These are phyloP conservation scores for Fraxinus dipetala DNA, from an alignment of 305 asterid genomes.

Conservation along the genomic window DNA sequence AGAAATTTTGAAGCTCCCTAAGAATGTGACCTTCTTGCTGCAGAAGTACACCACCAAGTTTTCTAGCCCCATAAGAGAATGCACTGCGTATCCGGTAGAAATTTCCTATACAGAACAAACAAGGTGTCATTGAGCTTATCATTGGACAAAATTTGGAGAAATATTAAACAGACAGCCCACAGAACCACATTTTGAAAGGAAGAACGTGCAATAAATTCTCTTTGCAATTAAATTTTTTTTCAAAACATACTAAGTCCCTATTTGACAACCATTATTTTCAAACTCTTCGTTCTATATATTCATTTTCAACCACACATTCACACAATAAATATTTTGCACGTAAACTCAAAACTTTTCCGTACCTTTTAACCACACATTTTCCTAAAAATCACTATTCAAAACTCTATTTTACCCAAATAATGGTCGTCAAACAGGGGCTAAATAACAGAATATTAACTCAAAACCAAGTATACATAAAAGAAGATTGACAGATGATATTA, in stretches of 20 bases:
- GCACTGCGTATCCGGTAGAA: slow-evolving; percentile 85
- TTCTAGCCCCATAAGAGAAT: slow-evolving; percentile 72
- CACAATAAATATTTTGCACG: neutral
- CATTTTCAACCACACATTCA: neutral
- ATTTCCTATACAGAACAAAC: slow-evolving; percentile 47
- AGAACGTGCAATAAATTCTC: neutral
- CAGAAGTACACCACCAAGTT: slow-evolving; percentile 56
- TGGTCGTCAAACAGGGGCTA: neutral
- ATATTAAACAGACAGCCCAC: neutral
- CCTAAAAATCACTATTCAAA: neutral
- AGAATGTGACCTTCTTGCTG: slow-evolving; percentile 48
- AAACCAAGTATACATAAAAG: neutral
- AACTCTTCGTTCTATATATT: neutral
- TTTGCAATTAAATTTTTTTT: neutral
- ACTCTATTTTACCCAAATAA: neutral
- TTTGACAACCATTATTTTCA: neutral
- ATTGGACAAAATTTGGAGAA: neutral
- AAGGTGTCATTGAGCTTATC: neutral
- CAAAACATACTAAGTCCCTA: neutral
- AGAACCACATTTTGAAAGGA: neutral
- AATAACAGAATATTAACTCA: neutral
- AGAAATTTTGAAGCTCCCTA: slow-evolving; percentile 58
- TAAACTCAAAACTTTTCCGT: too few relatives aligned
- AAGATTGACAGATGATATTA: neutral
- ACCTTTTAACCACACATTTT: neutral